Evolutionary conservation across 768 basidiomycete species (phyloP), one percentile per base, ranked within the genome.

Genomic region (Trametes cubensis): DNA sequence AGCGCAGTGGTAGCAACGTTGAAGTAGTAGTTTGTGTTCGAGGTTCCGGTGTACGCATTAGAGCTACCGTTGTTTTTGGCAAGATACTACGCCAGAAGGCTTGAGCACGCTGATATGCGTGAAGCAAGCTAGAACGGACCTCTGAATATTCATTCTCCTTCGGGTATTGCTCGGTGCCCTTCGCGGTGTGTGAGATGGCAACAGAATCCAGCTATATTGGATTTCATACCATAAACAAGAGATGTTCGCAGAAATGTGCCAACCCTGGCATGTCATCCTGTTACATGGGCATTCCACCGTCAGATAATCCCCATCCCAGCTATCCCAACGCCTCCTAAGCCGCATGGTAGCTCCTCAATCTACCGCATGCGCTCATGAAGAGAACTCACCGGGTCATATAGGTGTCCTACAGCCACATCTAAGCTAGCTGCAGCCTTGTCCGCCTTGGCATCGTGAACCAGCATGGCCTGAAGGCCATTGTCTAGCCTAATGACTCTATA

Each of bases 351-450:
- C 20, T 6, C 42, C 42, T n/a, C 20, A 17, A 44, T 18, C 42
- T 44, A 44, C 42, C n/a, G 6, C 18, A 44, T 44, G 34, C 34
- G 34, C n/a, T 39, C 26, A 34, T 30, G n/a, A 3, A 25, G 15
- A n/a, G n/a, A 34, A 79, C 89, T 74, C 71, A 93, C 93, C 17
- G 97, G 97, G 75, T 99, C 97, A 46, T 83, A 86, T 55, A 99
- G 75, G 75, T 98, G 95, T 4, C 97, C 97, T 2, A 98, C 95
- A 39, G 89, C 88, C 54, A 98, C 94, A 75, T 96, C 92, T 69
- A 99, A 81, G 71, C 93, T 92, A 2, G 96, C 97, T 0, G 95
- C 93, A 13, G 94, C 91, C 76, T 95, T 97, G 77, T 99, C 97
- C 6, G 95, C 86, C 64, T 85, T 87, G 0, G 83, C 75, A 72